Evolutionary conservation across 345 rosid species (phyloP), one percentile per base, ranked within the genome.

Genomic region (Syzygium jambos): DNA sequence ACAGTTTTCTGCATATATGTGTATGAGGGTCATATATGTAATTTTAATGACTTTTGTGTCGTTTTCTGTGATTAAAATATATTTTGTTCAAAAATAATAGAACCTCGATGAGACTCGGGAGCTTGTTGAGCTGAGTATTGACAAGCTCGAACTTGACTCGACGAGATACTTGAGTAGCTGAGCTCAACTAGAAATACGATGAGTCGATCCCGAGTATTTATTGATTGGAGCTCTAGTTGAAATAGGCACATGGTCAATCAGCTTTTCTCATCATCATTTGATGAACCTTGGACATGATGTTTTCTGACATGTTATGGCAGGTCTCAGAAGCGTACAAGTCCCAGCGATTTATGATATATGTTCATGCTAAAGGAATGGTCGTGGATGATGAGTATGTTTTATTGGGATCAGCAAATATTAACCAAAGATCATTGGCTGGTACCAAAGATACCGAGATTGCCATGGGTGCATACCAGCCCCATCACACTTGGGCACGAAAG

Each of bases 401-500:
- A 86, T n/a, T 97, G 54, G 99, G 98, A 91, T 94, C 99, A 51
- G 98, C 98, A 51, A 96, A 97, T 93, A 95, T 97, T 77, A 97
- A 97, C 93, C 97, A 97, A 93, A 94, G 99, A 93, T 97, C 99
- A 46, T 92, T 94, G 98, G 98, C 98, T 25, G 99, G 99, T 49
- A 90, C 98, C 9, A 96, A 96, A 90, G 99, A 96, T 89, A 94
- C 99, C 1, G 99, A 96, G 92, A 95, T 95, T 85, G 99, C 99
- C 30, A 94, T 98, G 99, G 99, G 97, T 86, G 96, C 98, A 21
- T 98, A 98, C 88, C 99, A 96, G 89, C 99, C 98, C n/a, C 93
- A 93, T 92, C 91, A 95, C 87, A 88, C 98, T 25, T 95, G 99
- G 99, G 87, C 88, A 85, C 14, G 89, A 80, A 95, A 92, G 87